Evolutionary conservation across 106 monocot genomes (phyloP), one percentile per base, ranked within the genome.

Genomic region (Narthecium ossifragum): DNA sequence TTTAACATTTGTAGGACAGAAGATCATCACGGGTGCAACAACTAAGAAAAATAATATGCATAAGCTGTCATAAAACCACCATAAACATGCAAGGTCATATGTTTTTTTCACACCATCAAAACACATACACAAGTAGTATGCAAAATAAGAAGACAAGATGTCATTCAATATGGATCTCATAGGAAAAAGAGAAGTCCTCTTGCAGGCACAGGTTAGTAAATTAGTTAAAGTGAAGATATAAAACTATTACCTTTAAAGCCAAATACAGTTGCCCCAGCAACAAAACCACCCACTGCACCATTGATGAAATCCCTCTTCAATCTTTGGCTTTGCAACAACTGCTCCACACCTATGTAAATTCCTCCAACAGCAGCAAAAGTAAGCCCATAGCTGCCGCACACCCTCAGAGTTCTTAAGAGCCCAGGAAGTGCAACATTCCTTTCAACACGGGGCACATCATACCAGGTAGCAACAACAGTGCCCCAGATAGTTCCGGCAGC

Each of bases 391-490:
- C 67, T 87, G 8, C 98, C 87, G 71, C 90, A 91, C 81, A 98
- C 68, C 74, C 79, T 90, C 28, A 87, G 40, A 13, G 98, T 98
- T 66, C 98, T 75, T 25, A 91, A 72, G 14, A 98, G 60, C 0
- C 90, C 96, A 1, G 96, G 96, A 45, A 96, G 78, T 24, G 96
- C 86, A 2, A 96, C 78, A 34, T 73, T 77, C 57, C 96, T 79
- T 65, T 96, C 96, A 0, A 96, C 96, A 40, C 90, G 77, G 30
- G 91, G 91, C 46, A 98, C 87, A 59, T 91, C 98, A 57, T 91
- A 70, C 98, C 98, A 91, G 2, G 87, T 84, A 2, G 91, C 98
- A 24, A 99, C 87, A 43, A 99, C 51, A 10, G 91, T 99, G n/a
- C 98, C 98, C 78, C 87, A 91, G 31, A 91, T 81, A 2, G 79